A percentile compares a stretch with the other conserved stretches of the same genome.
Evolutionary conservation across 805 yeast species (phyloP).

Genomic region (Candida odintsovae): DNA sequence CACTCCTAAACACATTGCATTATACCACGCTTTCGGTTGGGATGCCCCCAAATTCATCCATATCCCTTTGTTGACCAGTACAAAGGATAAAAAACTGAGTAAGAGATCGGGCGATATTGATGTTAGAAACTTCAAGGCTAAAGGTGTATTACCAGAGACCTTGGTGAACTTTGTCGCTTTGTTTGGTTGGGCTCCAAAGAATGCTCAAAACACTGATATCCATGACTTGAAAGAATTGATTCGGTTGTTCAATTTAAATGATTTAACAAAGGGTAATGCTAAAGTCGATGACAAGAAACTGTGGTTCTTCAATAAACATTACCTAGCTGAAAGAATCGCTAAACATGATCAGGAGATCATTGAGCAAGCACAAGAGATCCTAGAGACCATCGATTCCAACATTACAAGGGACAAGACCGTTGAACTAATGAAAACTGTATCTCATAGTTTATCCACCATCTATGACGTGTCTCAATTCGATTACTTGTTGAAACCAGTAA

Average conservation of each 20-base stretch:
- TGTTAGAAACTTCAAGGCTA: constrained; percentile 47
- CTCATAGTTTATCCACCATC: constrained; percentile 45
- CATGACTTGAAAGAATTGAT: constrained; percentile 47
- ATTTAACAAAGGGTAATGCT: constrained; percentile 88
- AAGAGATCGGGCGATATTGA: constrained; percentile 83
- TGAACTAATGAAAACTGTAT: constrained; percentile 37
- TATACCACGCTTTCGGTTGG: constrained; percentile 88
- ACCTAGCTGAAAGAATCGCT: constrained; percentile 41
- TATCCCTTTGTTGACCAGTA: constrained; percentile 78
- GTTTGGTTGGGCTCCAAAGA: constrained; percentile 86
- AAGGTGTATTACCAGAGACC: constrained; percentile 82
- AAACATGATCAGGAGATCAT: constrained; percentile 34
- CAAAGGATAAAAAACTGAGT: constrained; percentile 69
- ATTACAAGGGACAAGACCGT: constrained; percentile 29
- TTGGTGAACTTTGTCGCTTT: constrained; percentile 79
- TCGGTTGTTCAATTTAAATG: constrained; percentile 53
- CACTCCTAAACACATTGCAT: constrained; percentile 88
- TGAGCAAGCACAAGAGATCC: constrained; percentile 22
- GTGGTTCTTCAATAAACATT: constrained; percentile 69
- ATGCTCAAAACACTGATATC: constrained; percentile 48
- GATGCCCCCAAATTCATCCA: constrained; percentile 75
- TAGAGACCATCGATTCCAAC: constrained; percentile 13
- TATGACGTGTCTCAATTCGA: constrained; percentile 46
- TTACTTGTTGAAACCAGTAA: constrained; percentile 38
- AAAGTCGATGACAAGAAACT: constrained; percentile 81